Conservation (phyloP, 2,329 filamentous ascomycete species). For the Trichoderma sp. region DNA sequence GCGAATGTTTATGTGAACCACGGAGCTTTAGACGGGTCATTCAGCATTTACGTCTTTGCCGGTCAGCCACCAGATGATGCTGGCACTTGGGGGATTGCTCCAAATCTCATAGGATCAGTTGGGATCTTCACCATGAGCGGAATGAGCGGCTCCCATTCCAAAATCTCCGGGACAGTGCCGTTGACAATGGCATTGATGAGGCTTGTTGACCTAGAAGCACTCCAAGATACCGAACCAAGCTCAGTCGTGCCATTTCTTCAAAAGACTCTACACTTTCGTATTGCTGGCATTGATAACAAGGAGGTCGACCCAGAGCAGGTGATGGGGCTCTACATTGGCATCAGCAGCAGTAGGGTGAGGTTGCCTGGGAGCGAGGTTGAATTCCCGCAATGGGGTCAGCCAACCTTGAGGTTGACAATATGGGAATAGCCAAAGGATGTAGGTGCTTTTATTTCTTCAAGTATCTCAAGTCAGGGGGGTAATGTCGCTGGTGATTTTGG, state of each 20-base stretch:
- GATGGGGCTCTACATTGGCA: conserved; percentile 31
- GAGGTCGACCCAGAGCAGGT: conserved; percentile 28
- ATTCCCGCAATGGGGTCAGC: conserved; percentile 30
- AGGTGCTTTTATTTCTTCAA: not conserved
- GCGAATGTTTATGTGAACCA: conserved; percentile 63
- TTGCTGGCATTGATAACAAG: conserved; percentile 29
- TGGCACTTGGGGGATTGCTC: conserved; percentile 48
- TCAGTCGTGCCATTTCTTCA: conserved; percentile 43
- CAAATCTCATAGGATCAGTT: conserved; percentile 60
- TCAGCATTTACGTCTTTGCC: conserved; percentile 65
- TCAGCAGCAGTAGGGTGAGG: conserved; percentile 32
- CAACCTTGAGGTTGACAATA: conserved; percentile 26
- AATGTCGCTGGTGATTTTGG: not conserved
- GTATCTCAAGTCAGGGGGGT: not conserved
- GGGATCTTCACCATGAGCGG: conserved; percentile 50
- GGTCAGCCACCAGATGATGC: conserved; percentile 49
- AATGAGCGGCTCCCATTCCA: conserved; percentile 32
- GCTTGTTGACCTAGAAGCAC: conserved; percentile 36
- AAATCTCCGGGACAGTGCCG: conserved; percentile 50
- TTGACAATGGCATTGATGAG: conserved; percentile 49
- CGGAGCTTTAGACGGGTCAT: conserved; percentile 58
- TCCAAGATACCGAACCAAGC: conserved; percentile 38
- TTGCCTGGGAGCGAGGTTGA: conserved; percentile 26
- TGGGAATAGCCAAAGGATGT: conserved; percentile 22
- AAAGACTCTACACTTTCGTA: conserved; percentile 35